Conservation (phyloP, 1,284 basidiomycete genomes). For the Trametes pubescens region DNA sequence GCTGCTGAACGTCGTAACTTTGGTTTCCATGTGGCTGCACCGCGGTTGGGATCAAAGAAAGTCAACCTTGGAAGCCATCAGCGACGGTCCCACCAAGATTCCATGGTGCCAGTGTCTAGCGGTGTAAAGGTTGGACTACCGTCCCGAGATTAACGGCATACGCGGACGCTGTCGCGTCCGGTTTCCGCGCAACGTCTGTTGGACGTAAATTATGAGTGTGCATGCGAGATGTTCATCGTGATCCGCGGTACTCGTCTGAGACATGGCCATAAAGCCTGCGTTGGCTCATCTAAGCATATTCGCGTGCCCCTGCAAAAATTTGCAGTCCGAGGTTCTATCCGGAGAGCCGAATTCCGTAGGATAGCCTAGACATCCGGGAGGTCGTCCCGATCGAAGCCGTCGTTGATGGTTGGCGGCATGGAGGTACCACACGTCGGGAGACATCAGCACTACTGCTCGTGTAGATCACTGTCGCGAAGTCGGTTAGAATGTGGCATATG, state of each 20-base stretch:
- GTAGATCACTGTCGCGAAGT: background rate
- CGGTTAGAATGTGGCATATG: background rate
- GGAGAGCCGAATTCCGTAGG: slow-evolving; percentile 1
- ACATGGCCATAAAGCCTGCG: background rate
- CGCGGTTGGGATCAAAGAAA: too few relatives aligned
- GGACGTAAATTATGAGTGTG: background rate
- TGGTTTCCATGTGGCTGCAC: too few relatives aligned
- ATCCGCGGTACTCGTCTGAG: background rate
- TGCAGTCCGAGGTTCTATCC: slow-evolving; percentile 1
- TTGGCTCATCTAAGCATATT: background rate
- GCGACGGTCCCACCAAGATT: too few relatives aligned
- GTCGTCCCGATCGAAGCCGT: slow-evolving; percentile 4
- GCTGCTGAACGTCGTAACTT: too few relatives aligned
- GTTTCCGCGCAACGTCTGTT: background rate
- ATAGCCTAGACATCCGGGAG: background rate
- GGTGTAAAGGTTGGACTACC: too few relatives aligned
- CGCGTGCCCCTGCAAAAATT: background rate
- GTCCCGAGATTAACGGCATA: too few relatives aligned
- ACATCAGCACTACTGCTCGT: background rate
- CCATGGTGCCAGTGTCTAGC: too few relatives aligned
- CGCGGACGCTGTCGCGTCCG: background rate
- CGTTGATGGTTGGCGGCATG: background rate
- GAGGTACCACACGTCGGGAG: background rate
- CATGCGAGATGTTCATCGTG: background rate
- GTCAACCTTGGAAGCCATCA: too few relatives aligned